Evolutionary conservation across 495 filamentous ascomycete species (phyloP).

Genomic region (Wilcoxina mikolae): DNA sequence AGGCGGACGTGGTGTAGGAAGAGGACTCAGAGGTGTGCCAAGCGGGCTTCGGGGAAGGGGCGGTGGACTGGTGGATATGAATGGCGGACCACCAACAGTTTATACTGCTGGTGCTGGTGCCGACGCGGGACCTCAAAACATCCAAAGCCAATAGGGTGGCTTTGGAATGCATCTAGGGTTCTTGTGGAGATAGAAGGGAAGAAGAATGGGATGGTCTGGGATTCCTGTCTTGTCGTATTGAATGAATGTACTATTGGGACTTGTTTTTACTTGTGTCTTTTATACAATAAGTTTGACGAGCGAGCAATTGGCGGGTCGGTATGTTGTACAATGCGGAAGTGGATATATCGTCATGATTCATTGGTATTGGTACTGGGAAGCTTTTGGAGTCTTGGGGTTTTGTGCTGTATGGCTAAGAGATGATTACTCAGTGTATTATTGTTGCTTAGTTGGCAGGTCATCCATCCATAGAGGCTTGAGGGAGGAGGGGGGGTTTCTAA

Average conservation of each 20-base stretch:
- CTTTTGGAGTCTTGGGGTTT: neutral
- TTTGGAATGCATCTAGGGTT: neutral
- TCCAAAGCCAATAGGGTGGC: neutral
- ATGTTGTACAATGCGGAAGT: no score
- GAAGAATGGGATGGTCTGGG: neutral
- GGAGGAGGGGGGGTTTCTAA: no score
- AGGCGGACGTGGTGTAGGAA: neutral
- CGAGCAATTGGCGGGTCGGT: no score
- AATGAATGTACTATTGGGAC: neutral
- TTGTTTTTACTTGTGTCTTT: neutral
- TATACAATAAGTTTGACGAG: no score
- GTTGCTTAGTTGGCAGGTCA: no score
- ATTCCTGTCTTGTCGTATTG: neutral
- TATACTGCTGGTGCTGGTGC: neutral
- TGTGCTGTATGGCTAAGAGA: no score
- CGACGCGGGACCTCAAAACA: neutral
- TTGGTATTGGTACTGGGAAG: neutral
- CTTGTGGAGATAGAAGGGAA: neutral
- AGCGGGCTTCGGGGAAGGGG: neutral
- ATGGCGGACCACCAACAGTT: neutral
- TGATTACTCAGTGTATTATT: no score
- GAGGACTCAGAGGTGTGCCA: neutral
- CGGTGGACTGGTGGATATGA: neutral
- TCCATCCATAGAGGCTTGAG: no score
- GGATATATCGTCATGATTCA: neutral